Evolutionary conservation across 164 flowering plant genomes (phyloP), one percentile per base, ranked within the genome.

Genomic region (Magnolia changhungtana): DNA sequence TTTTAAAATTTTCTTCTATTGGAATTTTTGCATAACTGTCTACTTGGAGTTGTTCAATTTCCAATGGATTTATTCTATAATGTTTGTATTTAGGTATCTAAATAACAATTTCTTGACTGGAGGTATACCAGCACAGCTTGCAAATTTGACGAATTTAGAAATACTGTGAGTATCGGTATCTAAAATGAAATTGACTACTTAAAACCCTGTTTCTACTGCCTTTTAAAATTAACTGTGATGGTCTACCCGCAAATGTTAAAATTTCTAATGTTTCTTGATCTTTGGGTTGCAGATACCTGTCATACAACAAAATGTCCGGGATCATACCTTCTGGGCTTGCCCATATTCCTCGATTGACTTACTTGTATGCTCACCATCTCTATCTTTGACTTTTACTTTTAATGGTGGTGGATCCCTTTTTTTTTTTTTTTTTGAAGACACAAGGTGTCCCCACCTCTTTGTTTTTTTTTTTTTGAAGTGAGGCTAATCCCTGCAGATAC

Each of bases 241-340:
- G 45, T 4, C 72, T 66, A 31, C 65, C 51, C 65, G 14, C 4
- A 51, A 37, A 29, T 71, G 3, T 73, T 29, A 9, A 23, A 31
- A 24, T 70, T 75, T 59, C 59, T 74, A 71, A 50, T 23, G 51
- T 76, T 80, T 14, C 51, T 77, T 80, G 21, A 69, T 79, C 21
- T 78, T 63, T 79, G 75, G 74, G 50, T 74, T 72, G 13, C 85
- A 96, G 98, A 87, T 87, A 96, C 84, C 83, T 96, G 50, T 96
- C 99, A 8, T 81, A 83, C 85, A 94, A 96, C 86, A 96, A 91
- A 79, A 93, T 96, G 98, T 81, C 97, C 37, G 98, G 99, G 77
- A 81, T 82, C 13, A 83, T 96, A 50, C 99, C 99, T 69, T 76
- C 87, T 64, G 93, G 78, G 27, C 81, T 93, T 81, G 94, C 95